Base-by-base conservation (phyloP, 371 early-diverging fungal species). In the Lichtheimia hyalospora region DNA sequence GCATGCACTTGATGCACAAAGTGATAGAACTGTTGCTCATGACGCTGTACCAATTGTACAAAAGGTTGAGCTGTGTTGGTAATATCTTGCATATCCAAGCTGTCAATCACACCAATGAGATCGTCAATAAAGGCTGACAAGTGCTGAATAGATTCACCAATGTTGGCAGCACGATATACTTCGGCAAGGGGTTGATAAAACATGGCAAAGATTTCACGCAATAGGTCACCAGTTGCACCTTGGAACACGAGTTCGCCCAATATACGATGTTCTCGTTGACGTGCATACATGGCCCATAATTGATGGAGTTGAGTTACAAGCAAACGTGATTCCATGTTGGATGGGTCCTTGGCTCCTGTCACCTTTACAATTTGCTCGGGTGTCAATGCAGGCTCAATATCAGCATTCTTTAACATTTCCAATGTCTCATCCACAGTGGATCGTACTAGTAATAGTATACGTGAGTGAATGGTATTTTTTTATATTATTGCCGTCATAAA, bases 151-250 rank as follows among this genome's bases (percentile, higher is more conserved):
- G 79, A 77, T 42, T 80, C 83, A 2, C 81, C 79, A 43, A 86
- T 77, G 58, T 84, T 82, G 16, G 87, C 87, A 3, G 81, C 73
- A 57, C 74, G 80, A 66, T 86, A 86, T 3, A 86, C 82, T 59
- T 81, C 68, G 12, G 82, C 82, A 44, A 86, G 48, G 5, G 87
- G 87, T 46, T 79, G 67, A 54, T 86, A 86, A 46, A 86, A 83
- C 23, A 84, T 74, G 8, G 83, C 62, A 44, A 86, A 71, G n/a
- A 84, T 52, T 41, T 86, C 84, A 55, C 80, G 83, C 39, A 86
- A 64, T 25, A 86, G 63, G 44, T 83, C 82, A 2, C 83, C 82
- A 0, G 87, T 82, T 7, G 77, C 70, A 3, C 84, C 87, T 46
- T 83, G 75, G 67, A 77, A 83, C 60, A 84, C 62, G 16, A 86